Evolutionary conservation across 208 protist genomes (phyloP).

Genomic region (Leishmania turanica): DNA sequence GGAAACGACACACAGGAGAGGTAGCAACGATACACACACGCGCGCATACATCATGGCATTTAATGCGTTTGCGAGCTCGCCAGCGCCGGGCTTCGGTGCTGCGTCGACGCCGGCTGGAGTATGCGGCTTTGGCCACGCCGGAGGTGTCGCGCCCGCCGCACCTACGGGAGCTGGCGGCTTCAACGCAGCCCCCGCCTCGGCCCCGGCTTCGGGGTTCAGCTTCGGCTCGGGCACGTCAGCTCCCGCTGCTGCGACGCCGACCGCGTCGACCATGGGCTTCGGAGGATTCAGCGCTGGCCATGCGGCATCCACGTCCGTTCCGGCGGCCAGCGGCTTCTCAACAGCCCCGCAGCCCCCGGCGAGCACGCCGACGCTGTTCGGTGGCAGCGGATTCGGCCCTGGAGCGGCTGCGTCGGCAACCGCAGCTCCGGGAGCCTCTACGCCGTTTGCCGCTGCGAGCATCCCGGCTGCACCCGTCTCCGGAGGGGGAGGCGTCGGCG

Average conservation of each 20-base stretch:
- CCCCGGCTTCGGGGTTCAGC: background rate
- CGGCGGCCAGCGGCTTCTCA: conserved; percentile 13
- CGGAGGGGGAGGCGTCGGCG: background rate
- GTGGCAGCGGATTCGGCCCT: conserved; percentile 26
- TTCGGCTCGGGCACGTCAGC: background rate
- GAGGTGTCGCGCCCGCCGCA: background rate
- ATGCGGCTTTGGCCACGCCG: background rate
- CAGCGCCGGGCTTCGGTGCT: background rate
- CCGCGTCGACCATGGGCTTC: background rate
- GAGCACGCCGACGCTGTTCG: background rate
- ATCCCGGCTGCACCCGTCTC: background rate
- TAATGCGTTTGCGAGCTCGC: conserved; percentile 9
- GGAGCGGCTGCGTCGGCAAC: conserved; percentile 13
- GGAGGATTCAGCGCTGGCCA: conserved; percentile 11
- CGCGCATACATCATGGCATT: conserved; percentile 10
- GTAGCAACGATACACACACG: background rate
- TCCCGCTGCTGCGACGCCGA: background rate
- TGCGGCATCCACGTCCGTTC: background rate
- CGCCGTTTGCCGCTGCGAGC: conserved; percentile 3
- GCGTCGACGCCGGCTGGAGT: conserved; percentile 1
- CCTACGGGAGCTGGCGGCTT: background rate
- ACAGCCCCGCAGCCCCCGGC: conserved; percentile 8
- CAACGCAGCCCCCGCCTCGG: background rate
- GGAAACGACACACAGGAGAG: background rate
- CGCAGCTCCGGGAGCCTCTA: conserved; percentile 1